Evolutionary conservation across 257 asterid genomes (phyloP).

Genomic region (Primulina huaijiensis): DNA sequence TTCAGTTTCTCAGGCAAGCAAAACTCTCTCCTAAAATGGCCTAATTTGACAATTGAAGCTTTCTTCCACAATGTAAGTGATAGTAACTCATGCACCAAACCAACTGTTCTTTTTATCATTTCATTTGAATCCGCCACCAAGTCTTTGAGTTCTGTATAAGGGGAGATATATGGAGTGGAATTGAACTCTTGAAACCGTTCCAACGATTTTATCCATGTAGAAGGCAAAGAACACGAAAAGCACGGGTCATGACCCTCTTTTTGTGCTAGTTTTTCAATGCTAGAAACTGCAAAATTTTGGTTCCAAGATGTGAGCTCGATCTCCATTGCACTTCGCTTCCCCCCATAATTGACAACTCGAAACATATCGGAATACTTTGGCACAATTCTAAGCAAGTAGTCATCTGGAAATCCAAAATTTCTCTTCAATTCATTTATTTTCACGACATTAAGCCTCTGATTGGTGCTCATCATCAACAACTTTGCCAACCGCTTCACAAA

Average conservation of each 20-base stretch:
- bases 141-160: slow-evolving; percentile 39
- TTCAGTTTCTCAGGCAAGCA: slow-evolving; percentile 66
- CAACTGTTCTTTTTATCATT: slow-evolving; percentile 65
- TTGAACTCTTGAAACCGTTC: slow-evolving; percentile 73
- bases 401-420: slow-evolving; percentile 82
- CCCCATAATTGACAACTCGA: slow-evolving; percentile 56
- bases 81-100: slow-evolving; percentile 41
- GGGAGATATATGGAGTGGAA: slow-evolving; percentile 72
- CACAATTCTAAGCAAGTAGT: slow-evolving; percentile 69
- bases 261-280: too few relatives aligned
- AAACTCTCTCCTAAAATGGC: slow-evolving; percentile 78
- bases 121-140: slow-evolving; percentile 59
- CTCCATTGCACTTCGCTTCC: slow-evolving; percentile 79
- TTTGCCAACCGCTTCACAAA: slow-evolving; percentile 67
- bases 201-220: slow-evolving; percentile 72
- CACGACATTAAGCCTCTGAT: slow-evolving; percentile 60
- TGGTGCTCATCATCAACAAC: slow-evolving; percentile 81
- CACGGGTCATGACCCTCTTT: too few relatives aligned
- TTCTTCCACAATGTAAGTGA: slow-evolving; percentile 83
- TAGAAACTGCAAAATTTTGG: slow-evolving; percentile 46
- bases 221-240: slow-evolving; percentile 41
- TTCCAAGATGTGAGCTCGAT: slow-evolving; percentile 67
- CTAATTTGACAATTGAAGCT: slow-evolving; percentile 60
- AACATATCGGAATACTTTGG: slow-evolving; percentile 72
- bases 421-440: slow-evolving; percentile 71